Percentiles rank a stretch among this genome's conserved stretches.
phyloP scores from a whole-genome alignment of 208 protist genomes.

The Angomonas ambiguus region DNA sequence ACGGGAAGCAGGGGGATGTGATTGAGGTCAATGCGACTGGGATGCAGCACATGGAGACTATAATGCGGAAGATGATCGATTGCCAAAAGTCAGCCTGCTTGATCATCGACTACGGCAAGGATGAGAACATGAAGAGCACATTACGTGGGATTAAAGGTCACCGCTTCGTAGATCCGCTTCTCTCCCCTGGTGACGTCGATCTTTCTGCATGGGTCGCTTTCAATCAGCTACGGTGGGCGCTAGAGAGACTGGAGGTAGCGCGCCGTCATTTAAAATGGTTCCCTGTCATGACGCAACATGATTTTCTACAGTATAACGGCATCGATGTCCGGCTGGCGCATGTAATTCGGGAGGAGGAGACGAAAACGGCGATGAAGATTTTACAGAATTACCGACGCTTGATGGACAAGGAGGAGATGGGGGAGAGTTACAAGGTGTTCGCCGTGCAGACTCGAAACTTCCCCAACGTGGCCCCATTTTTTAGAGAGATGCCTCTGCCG shows the following conservation, averaged over 20 bases:
- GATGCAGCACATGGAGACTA: constrained; percentile 82
- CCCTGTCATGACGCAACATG: constrained; percentile 73
- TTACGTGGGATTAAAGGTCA: constrained; percentile 87
- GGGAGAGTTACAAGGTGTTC: constrained; percentile 89
- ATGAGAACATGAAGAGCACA: constrained; percentile 89
- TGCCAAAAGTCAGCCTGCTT: constrained; percentile 77
- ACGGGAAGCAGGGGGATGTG: constrained; percentile 66
- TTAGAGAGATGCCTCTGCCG: constrained; percentile 68
- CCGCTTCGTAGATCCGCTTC: constrained; percentile 84
- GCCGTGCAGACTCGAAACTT: constrained; percentile 83
- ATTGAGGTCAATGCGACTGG: constrained; percentile 84
- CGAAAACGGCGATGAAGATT: constrained; percentile 84
- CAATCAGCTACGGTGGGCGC: constrained; percentile 73
- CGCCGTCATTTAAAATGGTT: constrained; percentile 83
- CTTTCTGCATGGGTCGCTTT: constrained; percentile 89
- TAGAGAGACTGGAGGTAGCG: constrained; percentile 79
- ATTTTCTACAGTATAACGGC: constrained; percentile 82
- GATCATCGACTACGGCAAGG: constrained; percentile 92
- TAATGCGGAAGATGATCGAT: constrained; percentile 87
- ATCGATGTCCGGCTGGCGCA: constrained; percentile 84
- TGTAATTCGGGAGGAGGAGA: constrained; percentile 87
- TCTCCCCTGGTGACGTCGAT: constrained; percentile 91
- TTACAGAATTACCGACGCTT: constrained; percentile 80
- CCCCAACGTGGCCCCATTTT: constrained; percentile 81
- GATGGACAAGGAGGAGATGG: constrained; percentile 86